Percentiles rank a stretch among this genome's conserved stretches.
phyloP scores from a whole-genome alignment of 768 basidiomycete species.

The Paxillus rubicundulus region DNA sequence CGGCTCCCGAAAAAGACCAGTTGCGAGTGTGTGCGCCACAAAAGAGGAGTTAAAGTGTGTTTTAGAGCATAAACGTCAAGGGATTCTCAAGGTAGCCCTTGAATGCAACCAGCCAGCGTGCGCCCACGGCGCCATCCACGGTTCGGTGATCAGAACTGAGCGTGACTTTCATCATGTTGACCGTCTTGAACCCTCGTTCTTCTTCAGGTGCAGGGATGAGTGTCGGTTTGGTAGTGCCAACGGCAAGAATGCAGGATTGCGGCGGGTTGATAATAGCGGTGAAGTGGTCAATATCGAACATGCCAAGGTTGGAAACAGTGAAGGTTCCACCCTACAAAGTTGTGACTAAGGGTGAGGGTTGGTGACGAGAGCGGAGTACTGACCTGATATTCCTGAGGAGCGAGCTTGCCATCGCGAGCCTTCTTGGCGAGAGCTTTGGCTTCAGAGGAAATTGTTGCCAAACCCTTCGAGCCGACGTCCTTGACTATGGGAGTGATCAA shows the following conservation, averaged over 20 bases:
- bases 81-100: slow-evolving; percentile 97
- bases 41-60: background rate
- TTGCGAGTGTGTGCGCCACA: background rate
- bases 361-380: slow-evolving; percentile 3
- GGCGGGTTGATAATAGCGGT: slow-evolving; percentile 99
- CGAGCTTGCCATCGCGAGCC: slow-evolving; percentile 94
- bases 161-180: slow-evolving; percentile 92
- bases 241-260: slow-evolving; percentile 95
- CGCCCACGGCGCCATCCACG: slow-evolving; percentile 95
- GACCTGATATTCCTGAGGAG: slow-evolving; percentile 95
- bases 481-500: slow-evolving; percentile 97
- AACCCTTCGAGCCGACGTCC: slow-evolving; percentile 88
- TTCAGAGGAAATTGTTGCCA: slow-evolving; percentile 89
- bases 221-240: slow-evolving; percentile 84
- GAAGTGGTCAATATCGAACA: slow-evolving; percentile 94
- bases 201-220: slow-evolving; percentile 84
- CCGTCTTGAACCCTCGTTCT: slow-evolving; percentile 93
- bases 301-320: slow-evolving; percentile 98
- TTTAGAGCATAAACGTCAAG: slow-evolving; percentile 91
- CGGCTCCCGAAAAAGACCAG: background rate
- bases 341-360: background rate
- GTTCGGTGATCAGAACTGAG: slow-evolving; percentile 93
- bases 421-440: slow-evolving; percentile 91
- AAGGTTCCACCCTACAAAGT: slow-evolving; percentile 84
- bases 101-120: slow-evolving; percentile 90